These are phyloP conservation scores for Asparagopsis taxiformis DNA, from an alignment of 31 red algal species.

Conservation along the genomic window DNA sequence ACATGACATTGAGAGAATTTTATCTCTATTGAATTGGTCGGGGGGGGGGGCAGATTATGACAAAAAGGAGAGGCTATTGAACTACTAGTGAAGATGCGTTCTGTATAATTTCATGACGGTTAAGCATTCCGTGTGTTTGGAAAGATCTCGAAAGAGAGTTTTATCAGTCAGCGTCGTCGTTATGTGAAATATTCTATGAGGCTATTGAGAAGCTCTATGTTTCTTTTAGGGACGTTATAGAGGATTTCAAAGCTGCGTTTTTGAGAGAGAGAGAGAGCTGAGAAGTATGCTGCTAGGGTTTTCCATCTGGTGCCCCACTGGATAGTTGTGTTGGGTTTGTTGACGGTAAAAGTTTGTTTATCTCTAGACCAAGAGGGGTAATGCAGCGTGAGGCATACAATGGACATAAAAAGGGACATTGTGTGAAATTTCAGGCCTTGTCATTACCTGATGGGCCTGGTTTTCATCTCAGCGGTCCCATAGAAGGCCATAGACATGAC, in stretches of 20 bases:
- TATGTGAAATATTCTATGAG: not conserved
- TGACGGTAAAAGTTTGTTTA: conserved; percentile 14
- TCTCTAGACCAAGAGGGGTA: conserved; percentile 8
- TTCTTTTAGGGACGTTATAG: not conserved
- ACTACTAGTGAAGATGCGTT: too few relatives aligned
- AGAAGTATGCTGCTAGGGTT: too few relatives aligned
- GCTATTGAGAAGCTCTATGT: not conserved
- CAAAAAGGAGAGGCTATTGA: too few relatives aligned
- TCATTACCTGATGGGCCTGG: conserved; percentile 7
- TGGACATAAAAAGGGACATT: conserved; percentile 3
- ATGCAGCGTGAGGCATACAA: not conserved
- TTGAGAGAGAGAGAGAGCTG: not conserved
- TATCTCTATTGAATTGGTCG: too few relatives aligned
- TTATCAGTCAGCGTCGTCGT: not conserved
- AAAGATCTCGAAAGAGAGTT: not conserved
- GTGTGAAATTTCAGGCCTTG: not conserved
- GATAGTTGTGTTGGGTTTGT: conserved; percentile 6
- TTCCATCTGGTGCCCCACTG: not conserved
- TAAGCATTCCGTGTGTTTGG: too few relatives aligned
- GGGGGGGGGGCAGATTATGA: too few relatives aligned
- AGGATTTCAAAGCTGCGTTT: not conserved
- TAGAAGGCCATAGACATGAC: conserved; percentile 28
- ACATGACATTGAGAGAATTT: too few relatives aligned
- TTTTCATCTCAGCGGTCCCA: not conserved
- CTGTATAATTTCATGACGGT: too few relatives aligned